Percentiles rank a stretch among this genome's conserved stretches.
These are phyloP conservation scores for Cladosporium sp. DNA, from an alignment of 2,329 filamentous ascomycete species.

Conservation along the genomic window DNA sequence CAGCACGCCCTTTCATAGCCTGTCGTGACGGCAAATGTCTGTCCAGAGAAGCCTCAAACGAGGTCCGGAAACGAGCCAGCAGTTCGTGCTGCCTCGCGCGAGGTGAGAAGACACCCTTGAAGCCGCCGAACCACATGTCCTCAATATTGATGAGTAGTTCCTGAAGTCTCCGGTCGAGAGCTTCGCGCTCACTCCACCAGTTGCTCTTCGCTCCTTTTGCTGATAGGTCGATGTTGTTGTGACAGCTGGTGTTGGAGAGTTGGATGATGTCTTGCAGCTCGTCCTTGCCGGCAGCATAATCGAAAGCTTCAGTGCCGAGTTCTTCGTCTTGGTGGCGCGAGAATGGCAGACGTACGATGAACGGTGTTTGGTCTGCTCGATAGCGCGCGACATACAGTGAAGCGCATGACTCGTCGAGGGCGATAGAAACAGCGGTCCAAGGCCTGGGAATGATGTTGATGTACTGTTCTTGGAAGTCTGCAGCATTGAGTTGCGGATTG, in stretches of 20 bases:
- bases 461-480: slow-evolving; percentile 68
- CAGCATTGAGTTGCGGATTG: slow-evolving; percentile 21
- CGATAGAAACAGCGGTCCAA: slow-evolving; percentile 85
- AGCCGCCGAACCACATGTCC: slow-evolving; percentile 90
- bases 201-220: slow-evolving; percentile 70
- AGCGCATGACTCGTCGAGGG: slow-evolving; percentile 73
- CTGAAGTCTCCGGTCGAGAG: slow-evolving; percentile 70
- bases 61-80: slow-evolving; percentile 70
- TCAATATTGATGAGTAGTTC: slow-evolving; percentile 82
- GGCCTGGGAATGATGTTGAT: slow-evolving; percentile 76
- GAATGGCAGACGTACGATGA: slow-evolving; percentile 81
- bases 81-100: slow-evolving; percentile 59
- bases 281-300: slow-evolving; percentile 71
- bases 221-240: slow-evolving; percentile 66
- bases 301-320: slow-evolving; percentile 74
- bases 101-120: slow-evolving; percentile 88
- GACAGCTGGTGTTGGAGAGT: slow-evolving; percentile 77
- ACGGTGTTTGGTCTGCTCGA: slow-evolving; percentile 69
- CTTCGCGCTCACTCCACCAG: slow-evolving; percentile 87
- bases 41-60: slow-evolving; percentile 74
- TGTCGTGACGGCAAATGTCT: slow-evolving; percentile 80
- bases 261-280: slow-evolving; percentile 81
- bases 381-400: slow-evolving; percentile 90
- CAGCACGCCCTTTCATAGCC: slow-evolving; percentile 49
- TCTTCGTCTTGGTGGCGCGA: slow-evolving; percentile 77